Evolutionary conservation across 202 grass and related monocot genomes (phyloP).

Genomic region (Saccharum hybrid): DNA sequence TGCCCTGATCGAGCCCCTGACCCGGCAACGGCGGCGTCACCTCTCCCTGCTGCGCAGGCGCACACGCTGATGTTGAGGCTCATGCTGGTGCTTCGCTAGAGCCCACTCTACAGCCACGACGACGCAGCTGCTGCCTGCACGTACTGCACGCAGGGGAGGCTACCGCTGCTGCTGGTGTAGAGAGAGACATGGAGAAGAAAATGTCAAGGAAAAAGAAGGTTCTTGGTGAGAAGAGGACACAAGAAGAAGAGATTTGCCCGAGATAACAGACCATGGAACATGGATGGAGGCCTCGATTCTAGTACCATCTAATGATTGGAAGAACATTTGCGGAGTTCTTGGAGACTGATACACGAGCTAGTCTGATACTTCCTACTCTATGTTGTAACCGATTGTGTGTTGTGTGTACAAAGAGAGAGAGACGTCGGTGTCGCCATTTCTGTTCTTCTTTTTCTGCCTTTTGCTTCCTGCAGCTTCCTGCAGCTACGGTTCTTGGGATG

Average conservation of each 20-base stretch:
- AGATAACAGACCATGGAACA: background rate
- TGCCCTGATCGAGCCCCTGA: constrained; percentile 51
- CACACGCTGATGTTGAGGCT: background rate
- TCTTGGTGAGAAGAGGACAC: background rate
- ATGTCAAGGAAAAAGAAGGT: background rate
- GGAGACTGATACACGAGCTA: constrained; percentile 16
- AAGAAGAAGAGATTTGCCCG: background rate
- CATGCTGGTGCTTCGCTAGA: background rate
- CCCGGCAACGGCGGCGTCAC: too few relatives aligned
- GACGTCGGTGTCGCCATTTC: constrained; percentile 16
- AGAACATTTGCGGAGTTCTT: constrained; percentile 40
- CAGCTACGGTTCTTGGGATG: background rate
- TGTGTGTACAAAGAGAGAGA: constrained; percentile 8
- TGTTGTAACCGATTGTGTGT: constrained; percentile 36
- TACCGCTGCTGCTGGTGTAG: background rate
- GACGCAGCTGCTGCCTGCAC: too few relatives aligned
- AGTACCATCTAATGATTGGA: background rate
- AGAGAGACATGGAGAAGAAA: background rate
- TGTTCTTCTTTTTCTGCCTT: background rate
- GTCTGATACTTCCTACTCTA: background rate
- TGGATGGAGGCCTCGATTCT: background rate
- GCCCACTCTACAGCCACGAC: background rate
- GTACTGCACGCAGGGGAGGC: background rate
- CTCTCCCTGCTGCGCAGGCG: background rate
- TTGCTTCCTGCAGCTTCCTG: background rate